Percentiles rank a stretch among this genome's conserved stretches.
These are phyloP conservation scores for Passalora sequoiae DNA, from an alignment of 2,329 filamentous ascomycete species.

Conservation along the genomic window DNA sequence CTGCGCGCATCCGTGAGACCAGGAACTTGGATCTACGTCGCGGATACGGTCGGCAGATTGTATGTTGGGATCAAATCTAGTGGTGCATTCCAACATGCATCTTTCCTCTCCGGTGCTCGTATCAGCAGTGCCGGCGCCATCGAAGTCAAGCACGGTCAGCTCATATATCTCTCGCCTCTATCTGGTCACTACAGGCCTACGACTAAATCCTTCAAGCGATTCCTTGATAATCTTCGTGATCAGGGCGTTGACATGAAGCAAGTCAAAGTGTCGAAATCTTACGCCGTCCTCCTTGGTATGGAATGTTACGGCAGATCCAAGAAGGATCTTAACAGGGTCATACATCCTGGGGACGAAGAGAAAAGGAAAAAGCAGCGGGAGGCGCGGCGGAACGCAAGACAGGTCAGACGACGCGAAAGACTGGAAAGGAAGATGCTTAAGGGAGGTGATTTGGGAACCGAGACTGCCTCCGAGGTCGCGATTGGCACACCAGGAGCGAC, in stretches of 20 bases:
- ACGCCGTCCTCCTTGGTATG: conserved; percentile 68
- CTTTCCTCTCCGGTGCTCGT: conserved; percentile 75
- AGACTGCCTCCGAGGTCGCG: conserved; percentile 2
- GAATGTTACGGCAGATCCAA: conserved; percentile 71
- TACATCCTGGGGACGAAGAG: conserved; percentile 33
- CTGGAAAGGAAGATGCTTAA: conserved; percentile 2
- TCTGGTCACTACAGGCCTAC: conserved; percentile 80
- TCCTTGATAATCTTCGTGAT: conserved; percentile 66
- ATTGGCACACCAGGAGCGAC: conserved; percentile 2
- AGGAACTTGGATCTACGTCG: conserved; percentile 90
- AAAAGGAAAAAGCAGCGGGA: conserved; percentile 4
- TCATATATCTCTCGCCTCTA: conserved; percentile 64
- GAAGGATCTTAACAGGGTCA: conserved; percentile 55
- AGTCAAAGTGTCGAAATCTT: conserved; percentile 67
- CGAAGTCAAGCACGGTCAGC: conserved; percentile 70
- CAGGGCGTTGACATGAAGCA: conserved; percentile 71
- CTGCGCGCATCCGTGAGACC: conserved; percentile 71
- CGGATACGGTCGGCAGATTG: conserved; percentile 74
- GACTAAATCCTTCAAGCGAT: conserved; percentile 72
- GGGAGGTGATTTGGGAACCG: conserved; percentile 6
- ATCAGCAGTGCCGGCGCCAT: conserved; percentile 80
- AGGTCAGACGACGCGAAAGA: neutral
- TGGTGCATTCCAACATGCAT: conserved; percentile 86
- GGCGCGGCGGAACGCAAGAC: neutral
- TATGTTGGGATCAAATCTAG: conserved; percentile 86